Base-by-base conservation (phyloP, 1,139 yeast genomes). In the Protomyces inundatus region DNA sequence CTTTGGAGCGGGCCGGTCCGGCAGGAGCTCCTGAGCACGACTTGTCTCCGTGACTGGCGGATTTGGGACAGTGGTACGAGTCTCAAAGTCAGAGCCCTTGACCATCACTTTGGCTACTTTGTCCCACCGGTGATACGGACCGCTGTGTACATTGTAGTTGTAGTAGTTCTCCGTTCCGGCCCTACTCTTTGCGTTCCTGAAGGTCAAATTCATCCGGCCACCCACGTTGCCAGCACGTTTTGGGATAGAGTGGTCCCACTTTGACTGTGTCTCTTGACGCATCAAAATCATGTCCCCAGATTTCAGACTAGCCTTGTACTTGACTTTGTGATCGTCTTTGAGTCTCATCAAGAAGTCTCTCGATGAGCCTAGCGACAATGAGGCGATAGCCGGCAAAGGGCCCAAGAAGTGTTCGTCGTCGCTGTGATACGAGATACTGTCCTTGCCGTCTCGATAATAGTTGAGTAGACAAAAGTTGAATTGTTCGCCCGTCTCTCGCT, bases 391-490 rank as follows among this genome's bases (percentile, higher is more conserved):
- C 10, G 64, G 64, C 34, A 55, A 23, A 23, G 51, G 55, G 14
- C 64, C 64, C 30, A 61, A 56, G 36, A 61, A 61, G 37, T 52
- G 45, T 39, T 61, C 64, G 54, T 61, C 64, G 55, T 61, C 64
- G 34, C 61, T 55, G 54, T 61, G 64, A 53, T 61, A 61, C 33
- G 64, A 61, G 37, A 61, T 61, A 52, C 56, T 48, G 53, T 61
- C 64, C 7, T 48, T 40, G 32, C 61, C 61, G 46, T 61, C 61
- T 40, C 55, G 48, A 37, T 61, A 61, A 39, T 61, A 61, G 36
- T 61, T 61, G 32, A 61, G 42, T 23, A 61, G 52, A 45, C 60
- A 55, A 37, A 61, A 61, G 32, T 61, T 61, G 52, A 45, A 61
- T 3, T 9, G 16, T 32, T 58, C 42, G 16, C 64, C 64, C 4